Conservation (phyloP, 108 stramenopile species). For the Discostella pseudostelligera region DNA sequence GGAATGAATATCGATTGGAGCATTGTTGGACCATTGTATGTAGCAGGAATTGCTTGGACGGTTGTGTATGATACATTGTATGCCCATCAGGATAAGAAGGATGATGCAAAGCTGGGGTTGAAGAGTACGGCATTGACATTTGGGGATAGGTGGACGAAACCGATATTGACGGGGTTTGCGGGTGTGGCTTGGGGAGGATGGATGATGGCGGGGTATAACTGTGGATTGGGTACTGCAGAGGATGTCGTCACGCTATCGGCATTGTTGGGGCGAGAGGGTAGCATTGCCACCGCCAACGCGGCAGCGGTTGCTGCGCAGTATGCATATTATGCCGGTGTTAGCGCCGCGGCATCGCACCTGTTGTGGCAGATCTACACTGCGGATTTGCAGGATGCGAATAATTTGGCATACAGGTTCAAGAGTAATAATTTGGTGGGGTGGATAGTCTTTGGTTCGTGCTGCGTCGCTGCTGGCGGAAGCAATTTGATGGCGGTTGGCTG, state of each 20-base stretch:
- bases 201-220: constrained; percentile 62
- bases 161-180: constrained; percentile 59
- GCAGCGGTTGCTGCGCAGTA: constrained; percentile 18
- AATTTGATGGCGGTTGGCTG: constrained; percentile 25
- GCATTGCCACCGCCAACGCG: too few species aligned
- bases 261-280: too few species aligned
- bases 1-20: constrained; percentile 49
- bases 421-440: constrained; percentile 79
- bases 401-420: constrained; percentile 79
- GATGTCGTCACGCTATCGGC: not conserved
- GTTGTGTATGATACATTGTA: constrained; percentile 98
- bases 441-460: constrained; percentile 72
- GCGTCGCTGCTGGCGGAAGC: constrained; percentile 1
- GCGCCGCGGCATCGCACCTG: constrained; percentile 71
- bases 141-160: constrained; percentile 78
- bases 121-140: constrained; percentile 89
- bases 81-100: constrained; percentile 96
- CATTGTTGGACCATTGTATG: constrained; percentile 85
- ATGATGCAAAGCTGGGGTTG: constrained; percentile 88
- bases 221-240: constrained; percentile 29
- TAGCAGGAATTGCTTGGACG: constrained; percentile 91
- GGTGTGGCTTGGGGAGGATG: constrained; percentile 47
- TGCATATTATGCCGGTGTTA: constrained; percentile 55
- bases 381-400: constrained; percentile 73
- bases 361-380: constrained; percentile 87